Evolutionary conservation across 495 filamentous ascomycete genomes (phyloP).

Genomic region (Tirmania nivea): DNA sequence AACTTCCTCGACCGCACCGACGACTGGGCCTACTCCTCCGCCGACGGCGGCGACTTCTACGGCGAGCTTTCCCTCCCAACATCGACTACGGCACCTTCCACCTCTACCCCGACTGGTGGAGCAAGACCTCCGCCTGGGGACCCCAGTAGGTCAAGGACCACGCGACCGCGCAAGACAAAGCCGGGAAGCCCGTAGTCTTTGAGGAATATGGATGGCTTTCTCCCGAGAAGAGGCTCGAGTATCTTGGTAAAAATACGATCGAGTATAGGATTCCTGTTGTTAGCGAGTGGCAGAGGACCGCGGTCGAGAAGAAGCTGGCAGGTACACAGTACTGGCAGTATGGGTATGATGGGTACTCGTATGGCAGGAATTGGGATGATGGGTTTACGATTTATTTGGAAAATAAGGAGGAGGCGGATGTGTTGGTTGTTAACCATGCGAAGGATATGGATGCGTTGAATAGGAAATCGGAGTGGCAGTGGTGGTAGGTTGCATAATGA

Average conservation of each 20-base stretch:
- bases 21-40: conserved; percentile 36
- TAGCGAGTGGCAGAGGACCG: conserved; percentile 37
- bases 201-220: conserved; percentile 40
- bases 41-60: conserved; percentile 43
- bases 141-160: conserved; percentile 39
- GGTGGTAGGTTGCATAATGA: too few relatives aligned
- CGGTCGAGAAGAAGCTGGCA: conserved; percentile 29
- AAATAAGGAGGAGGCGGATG: conserved; percentile 8
- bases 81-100: conserved; percentile 51
- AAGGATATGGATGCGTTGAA: conserved; percentile 7
- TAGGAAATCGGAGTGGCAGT: too few relatives aligned
- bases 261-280: conserved; percentile 26
- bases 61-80: conserved; percentile 33
- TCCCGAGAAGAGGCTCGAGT: conserved; percentile 22
- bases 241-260: conserved; percentile 18
- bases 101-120: conserved; percentile 35
- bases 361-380: conserved; percentile 36
- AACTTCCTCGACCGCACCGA: conserved; percentile 22
- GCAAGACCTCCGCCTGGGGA: conserved; percentile 22
- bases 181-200: conserved; percentile 43
- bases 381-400: conserved; percentile 31
- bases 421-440: conserved; percentile 11
- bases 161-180: conserved; percentile 30
- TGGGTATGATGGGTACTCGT: conserved; percentile 31
- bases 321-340: conserved; percentile 47